Evolutionary conservation across 257 asterid species (phyloP), one percentile per base, ranked within the genome.

Genomic region (Nicotiana obtusifolia): DNA sequence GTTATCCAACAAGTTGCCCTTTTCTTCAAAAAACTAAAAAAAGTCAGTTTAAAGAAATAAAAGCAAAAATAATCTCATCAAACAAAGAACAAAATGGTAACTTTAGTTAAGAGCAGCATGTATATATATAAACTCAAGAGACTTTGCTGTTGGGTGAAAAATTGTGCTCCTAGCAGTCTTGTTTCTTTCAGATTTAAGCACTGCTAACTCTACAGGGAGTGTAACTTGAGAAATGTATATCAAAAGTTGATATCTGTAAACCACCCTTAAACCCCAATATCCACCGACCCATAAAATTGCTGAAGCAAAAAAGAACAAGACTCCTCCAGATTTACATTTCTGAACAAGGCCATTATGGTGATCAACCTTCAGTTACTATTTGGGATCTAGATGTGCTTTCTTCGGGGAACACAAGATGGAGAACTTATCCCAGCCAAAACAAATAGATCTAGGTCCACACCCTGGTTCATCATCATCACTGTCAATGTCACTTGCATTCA

Each of bases 391-490:
- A 52, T 76, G 76, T 35, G 91, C 47, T 84, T 91, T 95, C 85
- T 90, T 92, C 1, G 97, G 94, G 30, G 97, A 93, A 85, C 91
- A 68, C 81, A 94, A 88, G 83, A 92, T 91, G 24, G 98, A 90
- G 15, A 87, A 82, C 22, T 82, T 84, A 77, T 71, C 41, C 22
- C 88, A 87, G 19, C 97, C 97, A 59, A 92, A 92, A 62, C 7
- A 65, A n/a, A 6, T 81, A 64, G 56, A 52, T 33, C 83, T 81
- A 35, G 82, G 67, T 59, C 66, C 83, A 73, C 14, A 20, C 37
- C 44, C 76, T 24, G 82, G 49, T 35, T 84, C 82, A 76, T 93
- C 99, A 10, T 93, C 97, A 13, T 94, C 99, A 73, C 98, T 96
- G 86, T 90, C 88, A 17, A 93, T 87, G 13, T 87, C 81, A 80